Conservation (phyloP, 441 rosid genomes). For the Populus hybrid region DNA sequence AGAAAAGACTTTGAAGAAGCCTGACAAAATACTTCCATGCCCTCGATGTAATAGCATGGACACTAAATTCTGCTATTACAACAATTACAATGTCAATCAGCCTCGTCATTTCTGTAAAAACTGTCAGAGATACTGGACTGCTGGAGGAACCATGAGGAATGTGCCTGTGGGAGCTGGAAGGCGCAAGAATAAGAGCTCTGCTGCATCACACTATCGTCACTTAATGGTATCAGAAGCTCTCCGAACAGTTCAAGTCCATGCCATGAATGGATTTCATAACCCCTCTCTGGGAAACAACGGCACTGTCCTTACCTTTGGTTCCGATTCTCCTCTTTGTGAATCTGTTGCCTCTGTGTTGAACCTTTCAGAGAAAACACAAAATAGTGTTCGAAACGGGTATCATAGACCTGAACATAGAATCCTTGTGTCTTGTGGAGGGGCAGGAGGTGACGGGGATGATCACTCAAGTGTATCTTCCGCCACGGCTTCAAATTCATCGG, state of each 20-base stretch:
- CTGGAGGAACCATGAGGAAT: conserved; percentile 78
- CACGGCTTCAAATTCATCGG: conserved; percentile 43
- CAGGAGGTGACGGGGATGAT: conserved; percentile 50
- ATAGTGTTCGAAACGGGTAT: conserved; percentile 40
- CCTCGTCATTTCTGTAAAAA: conserved; percentile 79
- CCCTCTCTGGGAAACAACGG: conserved; percentile 39
- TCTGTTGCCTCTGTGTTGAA: conserved; percentile 48
- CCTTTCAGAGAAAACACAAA: conserved; percentile 41
- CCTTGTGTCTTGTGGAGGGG: conserved; percentile 24
- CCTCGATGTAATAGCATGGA: conserved; percentile 71
- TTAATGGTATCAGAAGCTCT: conserved; percentile 42
- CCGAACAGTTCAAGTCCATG: conserved; percentile 23
- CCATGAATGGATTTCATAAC: conserved; percentile 32
- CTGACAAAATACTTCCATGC: conserved; percentile 67
- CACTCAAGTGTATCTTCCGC: conserved; percentile 65
- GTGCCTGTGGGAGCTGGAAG: conserved; percentile 79
- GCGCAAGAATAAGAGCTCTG: conserved; percentile 52
- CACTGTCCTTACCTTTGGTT: conserved; percentile 59
- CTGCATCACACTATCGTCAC: conserved; percentile 45
- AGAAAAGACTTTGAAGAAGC: conserved; percentile 46
- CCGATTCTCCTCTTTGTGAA: conserved; percentile 46
- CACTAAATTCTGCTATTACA: conserved; percentile 71
- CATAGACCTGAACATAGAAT: conserved; percentile 29
- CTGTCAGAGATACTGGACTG: conserved; percentile 83
- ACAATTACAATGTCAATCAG: conserved; percentile 71